phyloP scores from a whole-genome alignment of 441 rosid species.

The Eugenia klotzschiana region DNA sequence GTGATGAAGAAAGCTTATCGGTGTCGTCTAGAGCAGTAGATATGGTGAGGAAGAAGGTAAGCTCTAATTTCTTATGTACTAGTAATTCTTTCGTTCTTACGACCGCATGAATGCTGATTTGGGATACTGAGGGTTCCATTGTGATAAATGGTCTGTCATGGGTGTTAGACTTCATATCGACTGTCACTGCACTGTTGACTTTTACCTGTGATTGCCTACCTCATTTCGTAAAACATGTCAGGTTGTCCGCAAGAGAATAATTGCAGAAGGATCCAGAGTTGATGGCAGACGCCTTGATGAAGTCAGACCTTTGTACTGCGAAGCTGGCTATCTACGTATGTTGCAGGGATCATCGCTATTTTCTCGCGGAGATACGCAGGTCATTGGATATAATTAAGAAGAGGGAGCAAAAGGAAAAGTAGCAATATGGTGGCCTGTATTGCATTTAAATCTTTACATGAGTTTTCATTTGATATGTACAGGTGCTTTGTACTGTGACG shows the following conservation, averaged over 20 bases:
- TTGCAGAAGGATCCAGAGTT: slow-evolving; percentile 77
- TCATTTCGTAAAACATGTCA: slow-evolving; percentile 18
- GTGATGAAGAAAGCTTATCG: slow-evolving; percentile 69
- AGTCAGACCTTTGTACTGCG: slow-evolving; percentile 81
- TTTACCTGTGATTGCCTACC: background rate
- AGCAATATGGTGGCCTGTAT: background rate
- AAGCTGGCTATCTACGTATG: slow-evolving; percentile 51
- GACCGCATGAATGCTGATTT: background rate
- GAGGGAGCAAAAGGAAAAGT: background rate
- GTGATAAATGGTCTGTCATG: background rate
- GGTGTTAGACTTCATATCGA: background rate
- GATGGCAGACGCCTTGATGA: slow-evolving; percentile 85
- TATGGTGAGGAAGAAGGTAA: slow-evolving; percentile 80
- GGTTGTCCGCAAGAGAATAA: slow-evolving; percentile 83
- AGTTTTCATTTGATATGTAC: background rate
- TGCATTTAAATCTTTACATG: background rate
- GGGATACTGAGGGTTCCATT: background rate
- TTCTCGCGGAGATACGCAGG: slow-evolving; percentile 98
- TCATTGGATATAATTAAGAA: background rate
- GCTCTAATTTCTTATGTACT: background rate
- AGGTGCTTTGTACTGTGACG: slow-evolving; percentile 87
- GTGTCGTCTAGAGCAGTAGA: slow-evolving; percentile 76
- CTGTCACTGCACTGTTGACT: background rate
- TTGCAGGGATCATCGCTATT: slow-evolving; percentile 90
- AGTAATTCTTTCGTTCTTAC: background rate